Conservation (phyloP, 805 yeast species). For the Kazachstania africana region DNA sequence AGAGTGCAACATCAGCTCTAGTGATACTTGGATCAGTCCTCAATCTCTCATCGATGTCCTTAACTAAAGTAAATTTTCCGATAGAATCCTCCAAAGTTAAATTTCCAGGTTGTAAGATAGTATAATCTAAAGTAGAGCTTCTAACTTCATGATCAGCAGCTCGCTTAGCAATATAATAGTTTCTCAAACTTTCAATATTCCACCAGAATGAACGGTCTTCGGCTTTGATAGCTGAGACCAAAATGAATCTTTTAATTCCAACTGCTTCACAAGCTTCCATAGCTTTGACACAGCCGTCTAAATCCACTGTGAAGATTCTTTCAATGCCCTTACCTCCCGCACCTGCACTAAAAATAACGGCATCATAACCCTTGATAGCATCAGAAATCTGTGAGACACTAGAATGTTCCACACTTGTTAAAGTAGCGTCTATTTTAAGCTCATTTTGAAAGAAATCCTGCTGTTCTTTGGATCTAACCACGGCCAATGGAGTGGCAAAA, state of each 20-base stretch:
- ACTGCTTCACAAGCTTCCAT: slow-evolving; percentile 41
- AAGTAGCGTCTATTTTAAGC: slow-evolving; percentile 27
- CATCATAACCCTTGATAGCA: slow-evolving; percentile 36
- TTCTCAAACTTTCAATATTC: slow-evolving; percentile 24
- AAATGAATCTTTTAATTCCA: slow-evolving; percentile 33
- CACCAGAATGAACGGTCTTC: slow-evolving; percentile 36
- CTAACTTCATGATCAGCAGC: slow-evolving; percentile 42
- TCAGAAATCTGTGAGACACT: slow-evolving; percentile 25
- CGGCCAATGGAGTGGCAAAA: slow-evolving; percentile 30
- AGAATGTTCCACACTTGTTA: slow-evolving; percentile 30
- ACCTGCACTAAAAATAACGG: slow-evolving; percentile 41
- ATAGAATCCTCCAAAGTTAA: not conserved
- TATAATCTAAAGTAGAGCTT: slow-evolving; percentile 34
- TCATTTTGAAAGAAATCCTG: slow-evolving; percentile 27
- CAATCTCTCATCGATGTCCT: slow-evolving; percentile 9
- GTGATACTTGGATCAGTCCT: not conserved
- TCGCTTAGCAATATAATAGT: slow-evolving; percentile 49
- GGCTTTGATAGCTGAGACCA: slow-evolving; percentile 46
- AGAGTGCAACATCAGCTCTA: slow-evolving; percentile 47
- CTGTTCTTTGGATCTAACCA: slow-evolving; percentile 36
- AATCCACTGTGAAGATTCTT: slow-evolving; percentile 39
- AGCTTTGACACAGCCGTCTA: slow-evolving; percentile 47
- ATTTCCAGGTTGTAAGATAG: slow-evolving; percentile 48
- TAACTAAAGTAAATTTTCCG: slow-evolving; percentile 21
- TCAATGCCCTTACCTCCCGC: slow-evolving; percentile 44